Evolutionary conservation across 352 stramenopile genomes (phyloP), one percentile per base, ranked within the genome.

Genomic region (Phytophthora macrochlamydospora): DNA sequence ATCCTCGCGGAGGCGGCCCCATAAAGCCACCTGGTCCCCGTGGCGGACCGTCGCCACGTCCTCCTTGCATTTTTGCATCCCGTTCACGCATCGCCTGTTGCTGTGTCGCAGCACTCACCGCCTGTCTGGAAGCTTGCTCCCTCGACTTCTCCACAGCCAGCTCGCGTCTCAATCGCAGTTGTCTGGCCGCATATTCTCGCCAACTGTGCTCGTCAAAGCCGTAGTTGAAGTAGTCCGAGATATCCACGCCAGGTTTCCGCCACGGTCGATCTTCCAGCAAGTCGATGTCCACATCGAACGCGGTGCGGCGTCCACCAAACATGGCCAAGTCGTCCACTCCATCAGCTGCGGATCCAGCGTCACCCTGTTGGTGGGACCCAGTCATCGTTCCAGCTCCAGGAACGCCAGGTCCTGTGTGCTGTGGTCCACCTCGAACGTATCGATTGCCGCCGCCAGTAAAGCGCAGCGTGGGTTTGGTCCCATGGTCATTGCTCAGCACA

Each of bases 171-270:
- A 90, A 37, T 3, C 78, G 75, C 31, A 97, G 67, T 55, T 97
- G 91, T 28, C 84, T 80, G 40, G 80, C 76, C 12, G 87, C 90
- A 37, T 97, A 97, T 31, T 94, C 87, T 69, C 91, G 69, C 58
- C 67, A 78, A 54, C 83, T 92, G 49, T 94, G 76, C 69, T 98
- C 92, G 56, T 96, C 92, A 68, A 97, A 97, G 12, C 91, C 92
- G 59, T 98, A 98, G 74, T 98, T 98, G 59, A 98, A 98, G 67
- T 97, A 98, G 75, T 98, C 91, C 14, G 87, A 95, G 59, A 98
- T 96, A 76, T 98, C 92, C 29, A 97, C 87, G 30, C 91, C 90
- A 1, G 89, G 90, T 59, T 96, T 94, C 7, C 92, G 84, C 92
- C 92, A 98, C 9, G 91, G 92, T 58, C 95, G 86, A 65, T 97